Percentiles rank a stretch among this genome's conserved stretches.
phyloP scores from a whole-genome alignment of 805 yeast genomes.

The Isabelozyma rhagii region DNA sequence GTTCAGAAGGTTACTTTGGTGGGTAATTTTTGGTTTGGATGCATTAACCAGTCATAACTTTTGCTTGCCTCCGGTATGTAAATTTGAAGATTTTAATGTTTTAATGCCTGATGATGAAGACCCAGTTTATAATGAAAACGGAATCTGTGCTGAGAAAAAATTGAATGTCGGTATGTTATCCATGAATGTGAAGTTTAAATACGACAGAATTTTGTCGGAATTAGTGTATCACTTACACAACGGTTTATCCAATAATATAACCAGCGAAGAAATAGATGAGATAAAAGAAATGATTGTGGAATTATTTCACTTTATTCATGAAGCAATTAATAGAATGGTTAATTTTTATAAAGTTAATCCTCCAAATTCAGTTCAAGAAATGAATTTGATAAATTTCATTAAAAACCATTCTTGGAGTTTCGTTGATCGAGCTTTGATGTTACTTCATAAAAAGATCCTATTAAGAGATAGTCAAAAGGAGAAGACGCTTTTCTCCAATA shows the following conservation, averaged over 20 bases:
- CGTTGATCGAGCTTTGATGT: constrained; percentile 52
- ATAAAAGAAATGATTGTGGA: constrained; percentile 49
- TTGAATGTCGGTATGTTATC: constrained; percentile 47
- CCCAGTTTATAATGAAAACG: constrained; percentile 24
- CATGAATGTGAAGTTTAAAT: constrained; percentile 52
- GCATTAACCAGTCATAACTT: constrained; percentile 54
- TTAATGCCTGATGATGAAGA: constrained; percentile 50
- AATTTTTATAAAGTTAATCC: constrained; percentile 30
- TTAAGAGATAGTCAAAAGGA: constrained; percentile 21
- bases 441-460: constrained; percentile 40
- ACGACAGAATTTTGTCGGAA: constrained; percentile 50
- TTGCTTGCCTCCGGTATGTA: constrained; percentile 52
- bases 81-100: constrained; percentile 53
- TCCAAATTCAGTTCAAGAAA: constrained; percentile 36
- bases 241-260: constrained; percentile 40
- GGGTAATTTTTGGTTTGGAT: constrained; percentile 63
- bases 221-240: constrained; percentile 51
- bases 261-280: constrained; percentile 39
- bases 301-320: constrained; percentile 48
- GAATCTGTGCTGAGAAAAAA: constrained; percentile 27
- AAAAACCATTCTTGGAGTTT: constrained; percentile 48
- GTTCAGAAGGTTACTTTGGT: constrained; percentile 59
- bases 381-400: constrained; percentile 47
- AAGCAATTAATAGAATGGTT: constrained; percentile 42
- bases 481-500: neutral